phyloP scores from a whole-genome alignment of 495 filamentous ascomycete genomes.

The Podospora tetraspora region DNA sequence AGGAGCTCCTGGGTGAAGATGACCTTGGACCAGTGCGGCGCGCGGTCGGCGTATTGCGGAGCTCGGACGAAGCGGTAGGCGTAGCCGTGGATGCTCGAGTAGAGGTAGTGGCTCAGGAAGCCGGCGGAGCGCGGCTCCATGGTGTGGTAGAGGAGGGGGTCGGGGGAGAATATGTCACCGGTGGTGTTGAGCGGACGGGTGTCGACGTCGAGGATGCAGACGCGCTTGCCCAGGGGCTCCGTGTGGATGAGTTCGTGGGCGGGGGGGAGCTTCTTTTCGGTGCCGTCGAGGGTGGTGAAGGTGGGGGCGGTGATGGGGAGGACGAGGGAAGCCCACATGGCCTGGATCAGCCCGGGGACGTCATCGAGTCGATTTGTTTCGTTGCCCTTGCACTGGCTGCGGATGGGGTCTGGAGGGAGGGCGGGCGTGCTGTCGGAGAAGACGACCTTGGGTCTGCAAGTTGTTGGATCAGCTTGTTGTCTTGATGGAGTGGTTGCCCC shows the following conservation, averaged over 20 bases:
- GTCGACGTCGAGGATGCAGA: slow-evolving; percentile 41
- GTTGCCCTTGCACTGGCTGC: slow-evolving; percentile 6
- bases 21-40: slow-evolving; percentile 47
- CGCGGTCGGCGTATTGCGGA: slow-evolving; percentile 29
- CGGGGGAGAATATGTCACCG: slow-evolving; percentile 27
- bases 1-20: slow-evolving; percentile 42
- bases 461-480: neutral
- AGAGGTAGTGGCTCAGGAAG: slow-evolving; percentile 40
- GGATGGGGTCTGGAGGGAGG: neutral
- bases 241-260: slow-evolving; percentile 20
- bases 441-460: slow-evolving; percentile 21
- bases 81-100: slow-evolving; percentile 49
- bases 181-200: slow-evolving; percentile 30
- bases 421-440: neutral
- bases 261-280: slow-evolving; percentile 21
- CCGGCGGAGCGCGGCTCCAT: slow-evolving; percentile 27
- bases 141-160: slow-evolving; percentile 19
- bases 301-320: slow-evolving; percentile 23
- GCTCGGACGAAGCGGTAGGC: slow-evolving; percentile 47
- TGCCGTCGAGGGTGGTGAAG: slow-evolving; percentile 25
- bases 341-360: slow-evolving; percentile 22
- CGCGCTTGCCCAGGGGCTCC: slow-evolving; percentile 27
- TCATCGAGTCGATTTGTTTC: slow-evolving; percentile 7
- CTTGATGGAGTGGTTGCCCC: neutral
- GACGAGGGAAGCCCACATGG: slow-evolving; percentile 24